Conservation (phyloP, 768 basidiomycete genomes). For the Macrolepiota fuliginosa region DNA sequence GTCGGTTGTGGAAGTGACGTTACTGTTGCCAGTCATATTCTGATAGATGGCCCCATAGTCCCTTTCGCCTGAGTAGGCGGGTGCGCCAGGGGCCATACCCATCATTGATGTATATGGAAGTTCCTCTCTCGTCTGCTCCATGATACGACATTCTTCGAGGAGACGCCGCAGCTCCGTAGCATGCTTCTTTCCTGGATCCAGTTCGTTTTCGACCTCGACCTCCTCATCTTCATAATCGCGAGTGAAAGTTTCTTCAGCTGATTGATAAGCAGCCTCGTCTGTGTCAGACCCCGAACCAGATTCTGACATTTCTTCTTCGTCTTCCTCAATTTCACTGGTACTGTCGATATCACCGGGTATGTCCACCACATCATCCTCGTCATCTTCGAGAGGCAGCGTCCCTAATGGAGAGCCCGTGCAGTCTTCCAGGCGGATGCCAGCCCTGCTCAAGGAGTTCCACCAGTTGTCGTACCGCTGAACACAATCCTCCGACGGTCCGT, state of each 20-base stretch:
- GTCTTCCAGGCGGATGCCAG: constrained; percentile 66
- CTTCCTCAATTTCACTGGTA: constrained; percentile 24
- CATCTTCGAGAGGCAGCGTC: constrained; percentile 33
- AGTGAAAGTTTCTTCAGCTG: constrained; percentile 8
- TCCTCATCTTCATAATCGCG: constrained; percentile 29
- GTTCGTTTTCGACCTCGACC: constrained; percentile 22
- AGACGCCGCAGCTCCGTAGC: constrained; percentile 41
- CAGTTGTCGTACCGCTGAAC: constrained; percentile 66
- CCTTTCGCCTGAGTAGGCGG: constrained; percentile 4
- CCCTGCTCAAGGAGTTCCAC: constrained; percentile 51
- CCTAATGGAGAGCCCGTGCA: constrained; percentile 71
- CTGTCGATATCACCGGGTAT: constrained; percentile 31
- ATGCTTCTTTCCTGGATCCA: constrained; percentile 18
- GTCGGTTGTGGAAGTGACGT: not conserved
- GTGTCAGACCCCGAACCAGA: constrained; percentile 5
- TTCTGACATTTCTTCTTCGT: constrained; percentile 19
- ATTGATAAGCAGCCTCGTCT: constrained; percentile 9
- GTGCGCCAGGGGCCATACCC: not conserved
- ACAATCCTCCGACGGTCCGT: constrained; percentile 44
- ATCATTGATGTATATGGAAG: constrained; percentile 25
- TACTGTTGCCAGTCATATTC: constrained; percentile 2
- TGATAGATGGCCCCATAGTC: constrained; percentile 11
- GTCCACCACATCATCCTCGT: constrained; percentile 25
- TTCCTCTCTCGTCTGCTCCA: constrained; percentile 44
- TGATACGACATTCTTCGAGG: constrained; percentile 54